These are phyloP conservation scores for Bathelium albidoporum DNA, from an alignment of 495 filamentous ascomycete species.

Conservation along the genomic window DNA sequence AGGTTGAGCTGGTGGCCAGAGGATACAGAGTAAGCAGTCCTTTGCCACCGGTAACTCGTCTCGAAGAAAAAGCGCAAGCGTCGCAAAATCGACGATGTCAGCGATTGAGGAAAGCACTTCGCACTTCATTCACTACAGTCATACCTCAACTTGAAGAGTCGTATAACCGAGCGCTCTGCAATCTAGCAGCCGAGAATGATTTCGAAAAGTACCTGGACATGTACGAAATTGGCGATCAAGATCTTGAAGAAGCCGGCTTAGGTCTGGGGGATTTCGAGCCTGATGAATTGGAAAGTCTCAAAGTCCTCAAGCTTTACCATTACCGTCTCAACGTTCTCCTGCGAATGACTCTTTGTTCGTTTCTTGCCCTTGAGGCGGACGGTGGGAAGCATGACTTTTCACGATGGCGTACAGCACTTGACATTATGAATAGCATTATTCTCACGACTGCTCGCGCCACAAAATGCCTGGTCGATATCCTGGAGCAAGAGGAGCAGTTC, in stretches of 20 bases:
- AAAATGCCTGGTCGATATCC: slow-evolving; percentile 52
- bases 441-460: slow-evolving; percentile 42
- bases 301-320: slow-evolving; percentile 65
- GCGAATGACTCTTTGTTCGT: slow-evolving; percentile 73
- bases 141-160: slow-evolving; percentile 61
- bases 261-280: slow-evolving; percentile 50
- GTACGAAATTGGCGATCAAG: slow-evolving; percentile 75
- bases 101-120: slow-evolving; percentile 64
- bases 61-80: slow-evolving; percentile 27
- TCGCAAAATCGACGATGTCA: slow-evolving; percentile 63
- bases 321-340: slow-evolving; percentile 69
- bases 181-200: slow-evolving; percentile 64
- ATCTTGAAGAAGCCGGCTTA: slow-evolving; percentile 53
- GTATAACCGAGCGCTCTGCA: slow-evolving; percentile 53
- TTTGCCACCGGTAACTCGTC: slow-evolving; percentile 22
- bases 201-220: slow-evolving; percentile 85
- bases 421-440: slow-evolving; percentile 59
- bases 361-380: slow-evolving; percentile 79
- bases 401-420: slow-evolving; percentile 68
- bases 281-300: slow-evolving; percentile 70
- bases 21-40: slow-evolving; percentile 63
- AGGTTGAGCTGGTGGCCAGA: slow-evolving; percentile 89
- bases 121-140: slow-evolving; percentile 54
- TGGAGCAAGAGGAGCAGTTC: slow-evolving; percentile 69
- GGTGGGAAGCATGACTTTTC: slow-evolving; percentile 69